These are phyloP conservation scores for Paecilomyces sp. DNA, from an alignment of 2,329 filamentous ascomycete species.

Conservation along the genomic window DNA sequence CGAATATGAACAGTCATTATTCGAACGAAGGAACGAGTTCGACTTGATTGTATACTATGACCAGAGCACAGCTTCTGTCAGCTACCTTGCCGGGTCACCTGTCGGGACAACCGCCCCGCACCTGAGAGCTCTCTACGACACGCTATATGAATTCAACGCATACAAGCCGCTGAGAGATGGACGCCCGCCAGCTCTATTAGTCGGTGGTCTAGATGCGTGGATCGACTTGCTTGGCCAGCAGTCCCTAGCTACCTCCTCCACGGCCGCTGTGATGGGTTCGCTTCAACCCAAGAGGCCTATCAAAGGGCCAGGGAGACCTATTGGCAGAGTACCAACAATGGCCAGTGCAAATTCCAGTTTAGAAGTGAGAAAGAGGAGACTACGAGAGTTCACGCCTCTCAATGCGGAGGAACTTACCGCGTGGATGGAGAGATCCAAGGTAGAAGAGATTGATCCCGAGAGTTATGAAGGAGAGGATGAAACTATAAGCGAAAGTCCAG, in stretches of 20 bases:
- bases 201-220: constrained; percentile 84
- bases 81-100: constrained; percentile 46
- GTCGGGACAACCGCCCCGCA: constrained; percentile 44
- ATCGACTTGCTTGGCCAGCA: constrained; percentile 68
- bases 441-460: constrained; percentile 50
- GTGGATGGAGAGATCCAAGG: constrained; percentile 71
- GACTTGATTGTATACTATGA: constrained; percentile 92
- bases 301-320: constrained; percentile 38
- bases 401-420: constrained; percentile 72
- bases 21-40: constrained; percentile 65
- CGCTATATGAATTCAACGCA: constrained; percentile 76
- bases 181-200: constrained; percentile 66
- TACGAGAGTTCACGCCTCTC: constrained; percentile 61
- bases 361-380: constrained; percentile 48
- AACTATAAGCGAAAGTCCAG: constrained; percentile 31
- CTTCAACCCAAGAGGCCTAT: constrained; percentile 30
- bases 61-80: constrained; percentile 53
- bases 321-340: constrained; percentile 47
- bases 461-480: constrained; percentile 35
- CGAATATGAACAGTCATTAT: constrained; percentile 61
- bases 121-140: constrained; percentile 68
- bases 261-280: constrained; percentile 43
- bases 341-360: constrained; percentile 45
- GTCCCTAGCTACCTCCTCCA: constrained; percentile 53
- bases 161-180: constrained; percentile 61